phyloP scores from a whole-genome alignment of 441 rosid species.

The Flueggea neowawraea region DNA sequence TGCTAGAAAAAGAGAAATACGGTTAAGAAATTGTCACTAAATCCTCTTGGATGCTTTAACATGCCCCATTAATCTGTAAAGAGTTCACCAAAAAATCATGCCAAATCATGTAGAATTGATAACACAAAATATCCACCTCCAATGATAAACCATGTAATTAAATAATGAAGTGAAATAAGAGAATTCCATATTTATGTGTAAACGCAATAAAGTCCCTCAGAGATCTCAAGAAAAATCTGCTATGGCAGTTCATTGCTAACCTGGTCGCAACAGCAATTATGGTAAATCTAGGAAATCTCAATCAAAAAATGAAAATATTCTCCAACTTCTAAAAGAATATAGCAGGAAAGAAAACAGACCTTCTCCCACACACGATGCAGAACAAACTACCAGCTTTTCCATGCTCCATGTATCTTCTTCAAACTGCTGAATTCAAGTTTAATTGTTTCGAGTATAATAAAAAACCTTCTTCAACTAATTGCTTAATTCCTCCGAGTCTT shows the following conservation, averaged over 20 bases:
- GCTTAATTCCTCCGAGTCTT: slow-evolving; percentile 56
- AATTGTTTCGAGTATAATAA: slow-evolving; percentile 42
- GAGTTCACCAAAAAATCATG: slow-evolving; percentile 2
- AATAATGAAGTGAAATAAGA: background rate
- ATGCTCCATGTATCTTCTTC: slow-evolving; percentile 59
- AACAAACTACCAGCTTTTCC: slow-evolving; percentile 63
- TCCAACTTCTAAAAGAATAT: slow-evolving; percentile 13
- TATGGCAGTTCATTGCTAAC: slow-evolving; percentile 6
- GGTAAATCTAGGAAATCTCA: slow-evolving; percentile 19
- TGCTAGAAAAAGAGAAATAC: too few species aligned
- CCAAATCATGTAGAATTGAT: slow-evolving; percentile 2
- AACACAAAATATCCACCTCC: slow-evolving; percentile 12
- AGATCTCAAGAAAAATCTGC: background rate
- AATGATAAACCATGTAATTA: background rate
- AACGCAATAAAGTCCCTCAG: too few species aligned
- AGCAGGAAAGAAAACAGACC: slow-evolving; percentile 39
- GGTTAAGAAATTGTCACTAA: too few species aligned
- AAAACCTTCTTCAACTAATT: slow-evolving; percentile 50
- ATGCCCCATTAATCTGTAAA: background rate
- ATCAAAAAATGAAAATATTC: slow-evolving; percentile 19
- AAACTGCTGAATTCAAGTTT: slow-evolving; percentile 39
- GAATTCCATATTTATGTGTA: too few species aligned
- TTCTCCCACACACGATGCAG: slow-evolving; percentile 67
- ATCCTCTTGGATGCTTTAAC: background rate
- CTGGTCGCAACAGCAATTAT: slow-evolving; percentile 10